Evolutionary conservation across 2,329 filamentous ascomycete genomes (phyloP), one percentile per base, ranked within the genome.

Genomic region (Emergomyces pasteurianus): DNA sequence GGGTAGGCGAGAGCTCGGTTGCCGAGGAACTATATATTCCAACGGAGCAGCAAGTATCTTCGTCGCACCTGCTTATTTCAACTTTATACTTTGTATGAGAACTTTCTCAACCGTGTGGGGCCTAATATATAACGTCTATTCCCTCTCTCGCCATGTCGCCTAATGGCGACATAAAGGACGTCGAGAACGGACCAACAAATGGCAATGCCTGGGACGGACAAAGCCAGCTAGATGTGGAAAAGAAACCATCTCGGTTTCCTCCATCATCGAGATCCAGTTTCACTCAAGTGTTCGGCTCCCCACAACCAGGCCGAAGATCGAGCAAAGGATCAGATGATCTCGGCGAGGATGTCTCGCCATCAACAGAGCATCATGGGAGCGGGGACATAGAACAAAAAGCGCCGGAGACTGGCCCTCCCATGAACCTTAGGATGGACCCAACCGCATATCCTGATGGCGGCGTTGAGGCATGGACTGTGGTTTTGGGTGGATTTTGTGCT

Each of bases 401-500:
- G 36, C 28, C 40, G 21, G 31, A 43, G n/a, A 28, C 31, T 12
- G 16, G 26, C 18, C 58, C 40, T 46, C 62, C 62, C 3, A 18
- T 26, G 36, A 58, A 63, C 38, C 43, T 38, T 9, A 46, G 47
- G 53, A 60, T 60, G 23, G 62, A 62, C 50, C 60, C 60, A 26
- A 58, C 21, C 56, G 57, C 43, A 9, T 67, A 63, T 23, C 66
- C 70, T 26, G 72, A 74, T 60, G 70, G 70, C 50, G 72, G 72
- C 3, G 16, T 65, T 6, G 57, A 66, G n/a, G 72, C 71, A 50
- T 74, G 72, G 71, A 59, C 68, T 43, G 79, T 80, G 1, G 82
- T 86, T 65, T 65, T 77, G 0, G 80, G 79, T 36, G 75, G 71
- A 0, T 79, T 75, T 67, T 76, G 72, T 34, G 74, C 73, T 58